Percentiles rank a stretch among this genome's conserved stretches.
These are phyloP conservation scores for Crithidia bombi DNA, from an alignment of 208 protist species.

Conservation along the genomic window DNA sequence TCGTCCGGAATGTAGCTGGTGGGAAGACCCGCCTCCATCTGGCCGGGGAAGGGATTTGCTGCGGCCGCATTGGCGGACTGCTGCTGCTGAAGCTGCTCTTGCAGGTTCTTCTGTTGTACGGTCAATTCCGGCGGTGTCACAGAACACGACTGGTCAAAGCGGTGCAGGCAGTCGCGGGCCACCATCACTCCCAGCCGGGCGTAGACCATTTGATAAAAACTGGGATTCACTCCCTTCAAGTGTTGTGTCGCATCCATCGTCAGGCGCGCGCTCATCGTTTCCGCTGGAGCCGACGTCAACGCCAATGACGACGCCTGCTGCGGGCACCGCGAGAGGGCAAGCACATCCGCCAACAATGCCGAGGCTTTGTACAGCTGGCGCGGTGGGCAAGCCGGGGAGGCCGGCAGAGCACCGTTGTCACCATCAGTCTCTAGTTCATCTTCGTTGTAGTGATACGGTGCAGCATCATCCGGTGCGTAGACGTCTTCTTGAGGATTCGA, in stretches of 20 bases:
- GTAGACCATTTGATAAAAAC: slow-evolving; percentile 86
- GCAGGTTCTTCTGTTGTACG: slow-evolving; percentile 55
- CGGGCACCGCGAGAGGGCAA: slow-evolving; percentile 49
- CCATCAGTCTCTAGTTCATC: slow-evolving; percentile 1
- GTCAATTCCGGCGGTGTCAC: slow-evolving; percentile 55
- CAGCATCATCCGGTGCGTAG: background rate
- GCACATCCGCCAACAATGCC: slow-evolving; percentile 41
- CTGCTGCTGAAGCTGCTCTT: slow-evolving; percentile 38
- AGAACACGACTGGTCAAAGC: slow-evolving; percentile 44
- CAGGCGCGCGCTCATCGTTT: slow-evolving; percentile 5
- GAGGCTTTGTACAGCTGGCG: slow-evolving; percentile 33
- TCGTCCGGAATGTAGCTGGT: slow-evolving; percentile 79
- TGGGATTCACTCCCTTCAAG: slow-evolving; percentile 47
- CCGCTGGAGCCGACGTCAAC: slow-evolving; percentile 1
- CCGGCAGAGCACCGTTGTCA: background rate
- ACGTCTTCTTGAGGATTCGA: slow-evolving; percentile 17
- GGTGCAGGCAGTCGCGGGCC: slow-evolving; percentile 62
- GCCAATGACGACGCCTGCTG: background rate
- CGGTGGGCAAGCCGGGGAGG: background rate
- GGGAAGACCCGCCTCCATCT: slow-evolving; percentile 46
- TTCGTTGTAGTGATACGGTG: slow-evolving; percentile 8
- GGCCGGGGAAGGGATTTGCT: slow-evolving; percentile 12
- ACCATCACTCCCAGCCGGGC: slow-evolving; percentile 80
- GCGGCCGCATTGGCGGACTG: slow-evolving; percentile 29
- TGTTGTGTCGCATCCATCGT: slow-evolving; percentile 22